Conservation (phyloP, 331 rosid species). For the Rhamnella rubrinervis region DNA sequence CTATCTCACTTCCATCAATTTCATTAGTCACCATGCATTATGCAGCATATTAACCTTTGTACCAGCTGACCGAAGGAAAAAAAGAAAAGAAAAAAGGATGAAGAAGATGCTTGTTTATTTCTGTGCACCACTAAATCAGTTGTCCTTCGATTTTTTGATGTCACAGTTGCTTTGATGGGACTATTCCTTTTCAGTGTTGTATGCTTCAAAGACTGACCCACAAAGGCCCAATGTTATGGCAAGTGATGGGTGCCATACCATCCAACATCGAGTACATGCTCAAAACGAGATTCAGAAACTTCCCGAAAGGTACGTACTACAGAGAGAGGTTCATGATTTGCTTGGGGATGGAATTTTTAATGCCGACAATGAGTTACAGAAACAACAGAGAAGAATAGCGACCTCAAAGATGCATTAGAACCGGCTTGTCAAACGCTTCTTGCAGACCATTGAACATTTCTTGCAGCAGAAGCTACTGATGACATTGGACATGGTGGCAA, state of each 20-base stretch:
- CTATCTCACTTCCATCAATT: no score
- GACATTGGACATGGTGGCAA: conserved; percentile 19
- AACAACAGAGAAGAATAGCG: conserved; percentile 38
- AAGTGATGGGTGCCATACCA: conserved; percentile 34
- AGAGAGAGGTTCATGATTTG: conserved; percentile 35
- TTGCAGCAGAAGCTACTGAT: conserved; percentile 35
- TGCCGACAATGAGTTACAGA: conserved; percentile 39
- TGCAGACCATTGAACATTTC: conserved; percentile 24
- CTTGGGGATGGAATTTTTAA: conserved; percentile 48
- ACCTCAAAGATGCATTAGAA: conserved; percentile 34
- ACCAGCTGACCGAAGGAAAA: no score
- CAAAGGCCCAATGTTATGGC: conserved; percentile 48
- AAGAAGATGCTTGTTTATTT: not conserved
- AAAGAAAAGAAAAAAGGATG: no score
- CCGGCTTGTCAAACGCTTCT: conserved; percentile 24
- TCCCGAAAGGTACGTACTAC: conserved; percentile 44
- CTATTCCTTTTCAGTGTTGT: conserved; percentile 24
- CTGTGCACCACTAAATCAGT: conserved; percentile 7
- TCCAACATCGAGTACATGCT: conserved; percentile 45
- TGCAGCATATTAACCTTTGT: no score
- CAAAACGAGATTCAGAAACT: conserved; percentile 39
- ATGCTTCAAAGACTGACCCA: conserved; percentile 27
- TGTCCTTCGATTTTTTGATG: conserved; percentile 19
- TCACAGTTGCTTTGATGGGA: conserved; percentile 21
- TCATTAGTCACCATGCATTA: no score